phyloP scores from a whole-genome alignment of 805 yeast species.

The Barnettozyma californica region DNA sequence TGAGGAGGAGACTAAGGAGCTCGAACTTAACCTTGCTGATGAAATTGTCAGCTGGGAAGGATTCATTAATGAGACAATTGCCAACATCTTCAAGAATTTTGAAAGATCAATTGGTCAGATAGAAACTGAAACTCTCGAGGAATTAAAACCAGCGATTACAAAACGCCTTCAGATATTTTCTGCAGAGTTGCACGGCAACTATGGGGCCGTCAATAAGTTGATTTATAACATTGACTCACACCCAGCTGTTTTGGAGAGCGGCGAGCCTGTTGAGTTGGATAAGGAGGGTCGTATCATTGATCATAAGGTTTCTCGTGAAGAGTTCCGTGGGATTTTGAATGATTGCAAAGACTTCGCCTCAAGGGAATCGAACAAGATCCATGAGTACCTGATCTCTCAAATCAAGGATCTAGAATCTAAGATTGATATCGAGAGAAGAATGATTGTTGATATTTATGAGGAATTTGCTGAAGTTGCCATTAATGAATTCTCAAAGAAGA shows the following conservation, averaged over 20 bases:
- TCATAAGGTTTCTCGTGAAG: slow-evolving; percentile 40
- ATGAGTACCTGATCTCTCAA: slow-evolving; percentile 26
- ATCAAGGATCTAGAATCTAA: slow-evolving; percentile 31
- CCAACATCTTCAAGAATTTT: slow-evolving; percentile 35
- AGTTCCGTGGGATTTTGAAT: slow-evolving; percentile 39
- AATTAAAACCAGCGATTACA: slow-evolving; percentile 29
- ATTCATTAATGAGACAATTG: slow-evolving; percentile 33
- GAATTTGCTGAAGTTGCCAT: slow-evolving; percentile 68
- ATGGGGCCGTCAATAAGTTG: slow-evolving; percentile 26
- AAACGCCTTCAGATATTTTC: slow-evolving; percentile 31
- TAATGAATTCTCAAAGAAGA: slow-evolving; percentile 56
- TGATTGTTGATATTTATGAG: slow-evolving; percentile 61
- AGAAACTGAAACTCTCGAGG: slow-evolving; percentile 24
- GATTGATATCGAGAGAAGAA: slow-evolving; percentile 34
- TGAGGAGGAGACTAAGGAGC: slow-evolving; percentile 2
- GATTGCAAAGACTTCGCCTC: slow-evolving; percentile 28
- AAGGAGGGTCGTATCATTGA: slow-evolving; percentile 29
- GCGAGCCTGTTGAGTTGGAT: slow-evolving; percentile 31
- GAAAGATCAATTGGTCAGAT: slow-evolving; percentile 30
- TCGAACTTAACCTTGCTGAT: slow-evolving; percentile 23
- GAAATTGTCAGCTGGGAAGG: slow-evolving; percentile 33
- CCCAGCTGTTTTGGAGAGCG: slow-evolving; percentile 27
- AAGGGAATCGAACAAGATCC: slow-evolving; percentile 28
- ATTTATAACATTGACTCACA: slow-evolving; percentile 36
- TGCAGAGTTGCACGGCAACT: slow-evolving; percentile 22